These are phyloP conservation scores for Prunus armeniaca DNA, from an alignment of 306 rosid species.

Conservation along the genomic window DNA sequence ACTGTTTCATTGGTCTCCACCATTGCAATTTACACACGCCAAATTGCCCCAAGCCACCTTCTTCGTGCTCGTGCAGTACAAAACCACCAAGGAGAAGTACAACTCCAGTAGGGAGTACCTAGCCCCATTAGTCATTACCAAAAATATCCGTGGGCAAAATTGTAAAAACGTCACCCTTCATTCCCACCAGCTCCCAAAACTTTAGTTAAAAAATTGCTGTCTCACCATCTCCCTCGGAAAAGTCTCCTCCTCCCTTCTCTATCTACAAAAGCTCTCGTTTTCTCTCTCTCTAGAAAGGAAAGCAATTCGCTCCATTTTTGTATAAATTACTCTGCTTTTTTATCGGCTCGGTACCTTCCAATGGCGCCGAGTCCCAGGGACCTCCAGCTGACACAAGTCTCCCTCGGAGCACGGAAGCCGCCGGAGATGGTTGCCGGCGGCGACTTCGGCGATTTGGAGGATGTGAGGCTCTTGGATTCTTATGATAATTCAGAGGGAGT, in stretches of 20 bases:
- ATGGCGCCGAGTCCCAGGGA: conserved; percentile 47
- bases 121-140: not conserved
- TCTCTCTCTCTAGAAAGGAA: not conserved
- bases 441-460: conserved; percentile 57
- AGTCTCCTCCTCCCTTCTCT: conserved; percentile 10
- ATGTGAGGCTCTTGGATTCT: conserved; percentile 73
- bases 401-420: conserved; percentile 5
- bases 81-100: conserved; percentile 3
- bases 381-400: conserved; percentile 48
- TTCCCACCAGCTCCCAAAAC: conserved; percentile 15
- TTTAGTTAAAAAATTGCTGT: conserved; percentile 35
- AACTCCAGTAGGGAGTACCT: not conserved
- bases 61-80: conserved; percentile 22
- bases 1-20: not conserved
- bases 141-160: not conserved
- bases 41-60: not conserved
- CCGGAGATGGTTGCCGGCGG: conserved; percentile 6
- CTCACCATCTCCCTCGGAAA: conserved; percentile 37
- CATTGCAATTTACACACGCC: not conserved
- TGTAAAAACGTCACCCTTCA: conserved; percentile 13
- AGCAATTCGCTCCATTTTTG: not conserved
- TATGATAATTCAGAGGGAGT: conserved; percentile 34
- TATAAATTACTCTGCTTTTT: not conserved
- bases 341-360: conserved; percentile 11
- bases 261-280: not conserved